These are phyloP conservation scores for Ceratopteris richardii DNA, from an alignment of 75 land plant species.

Conservation along the genomic window DNA sequence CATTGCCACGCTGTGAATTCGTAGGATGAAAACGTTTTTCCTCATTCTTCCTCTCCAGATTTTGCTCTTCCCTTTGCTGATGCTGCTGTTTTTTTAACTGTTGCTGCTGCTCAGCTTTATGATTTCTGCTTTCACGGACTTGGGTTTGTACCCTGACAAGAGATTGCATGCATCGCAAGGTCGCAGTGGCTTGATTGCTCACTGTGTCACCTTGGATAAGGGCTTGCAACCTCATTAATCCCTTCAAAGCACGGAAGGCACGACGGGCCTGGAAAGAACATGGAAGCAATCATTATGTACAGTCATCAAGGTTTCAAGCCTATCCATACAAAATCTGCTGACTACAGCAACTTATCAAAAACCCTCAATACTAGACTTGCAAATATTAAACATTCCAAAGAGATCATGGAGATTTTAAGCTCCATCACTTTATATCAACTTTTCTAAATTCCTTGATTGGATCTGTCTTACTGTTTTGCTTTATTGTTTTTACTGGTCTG, in stretches of 20 bases:
- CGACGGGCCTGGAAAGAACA: slow-evolving; percentile 10
- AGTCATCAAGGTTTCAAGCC: background rate
- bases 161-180: slow-evolving; percentile 19
- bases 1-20: slow-evolving; percentile 1
- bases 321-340: too few species aligned
- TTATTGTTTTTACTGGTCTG: too few species aligned
- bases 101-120: slow-evolving; percentile 9
- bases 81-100: background rate
- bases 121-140: slow-evolving; percentile 10
- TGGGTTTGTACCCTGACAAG: slow-evolving; percentile 15
- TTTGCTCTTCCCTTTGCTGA: background rate
- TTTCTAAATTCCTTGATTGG: too few species aligned
- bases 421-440: too few species aligned
- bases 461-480: too few species aligned
- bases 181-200: slow-evolving; percentile 5
- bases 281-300: background rate
- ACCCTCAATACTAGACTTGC: too few species aligned
- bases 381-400: too few species aligned
- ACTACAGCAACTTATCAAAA: too few species aligned
- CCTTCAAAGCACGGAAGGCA: slow-evolving; percentile 16
- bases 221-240: slow-evolving; percentile 13
- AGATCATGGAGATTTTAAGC: too few species aligned
- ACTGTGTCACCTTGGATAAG: slow-evolving; percentile 11
- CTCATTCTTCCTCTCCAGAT: too few species aligned
- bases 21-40: too few species aligned